Percentiles rank a stretch among this genome's conserved stretches.
Conservation (phyloP, 2,329 filamentous ascomycete genomes). For the Penicillium oxalicum region DNA sequence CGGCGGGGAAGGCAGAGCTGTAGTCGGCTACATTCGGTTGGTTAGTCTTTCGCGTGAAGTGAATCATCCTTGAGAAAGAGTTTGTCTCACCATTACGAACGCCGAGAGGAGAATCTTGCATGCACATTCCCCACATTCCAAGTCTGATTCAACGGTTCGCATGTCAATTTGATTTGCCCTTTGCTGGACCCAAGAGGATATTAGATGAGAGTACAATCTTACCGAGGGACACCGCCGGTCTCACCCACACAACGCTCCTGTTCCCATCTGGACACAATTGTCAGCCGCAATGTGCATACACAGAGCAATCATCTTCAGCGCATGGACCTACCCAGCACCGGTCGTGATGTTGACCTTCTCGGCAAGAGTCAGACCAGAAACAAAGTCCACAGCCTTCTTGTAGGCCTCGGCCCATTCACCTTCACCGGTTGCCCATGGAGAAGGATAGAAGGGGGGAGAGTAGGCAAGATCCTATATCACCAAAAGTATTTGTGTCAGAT, state of each 20-base stretch:
- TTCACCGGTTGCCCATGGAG: constrained; percentile 74
- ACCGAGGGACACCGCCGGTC: constrained; percentile 44
- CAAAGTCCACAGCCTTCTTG: constrained; percentile 67
- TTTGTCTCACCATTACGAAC: constrained; percentile 56
- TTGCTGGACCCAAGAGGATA: constrained; percentile 6
- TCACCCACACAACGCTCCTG: constrained; percentile 73
- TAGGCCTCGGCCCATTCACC: constrained; percentile 74
- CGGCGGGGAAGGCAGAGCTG: constrained; percentile 73
- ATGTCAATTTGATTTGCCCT: constrained; percentile 3
- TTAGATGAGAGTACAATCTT: constrained; percentile 6
- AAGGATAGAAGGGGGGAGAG: constrained; percentile 70
- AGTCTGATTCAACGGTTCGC: constrained; percentile 20
- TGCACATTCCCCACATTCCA: constrained; percentile 66
- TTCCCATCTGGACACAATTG: constrained; percentile 50
- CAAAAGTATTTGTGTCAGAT: constrained; percentile 3
- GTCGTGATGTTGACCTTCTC: constrained; percentile 97
- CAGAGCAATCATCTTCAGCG: not conserved
- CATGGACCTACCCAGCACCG: constrained; percentile 63
- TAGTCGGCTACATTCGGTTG: constrained; percentile 55
- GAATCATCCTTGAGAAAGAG: not conserved
- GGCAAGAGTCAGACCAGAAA: constrained; percentile 71
- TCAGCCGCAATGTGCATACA: not conserved
- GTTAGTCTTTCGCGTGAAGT: not conserved
- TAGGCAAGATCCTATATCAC: constrained; percentile 27
- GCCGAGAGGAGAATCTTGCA: constrained; percentile 81